Percentiles rank a stretch among this genome's conserved stretches.
Conservation (phyloP, 768 basidiomycete genomes). For the Filobasidium floriforme region DNA sequence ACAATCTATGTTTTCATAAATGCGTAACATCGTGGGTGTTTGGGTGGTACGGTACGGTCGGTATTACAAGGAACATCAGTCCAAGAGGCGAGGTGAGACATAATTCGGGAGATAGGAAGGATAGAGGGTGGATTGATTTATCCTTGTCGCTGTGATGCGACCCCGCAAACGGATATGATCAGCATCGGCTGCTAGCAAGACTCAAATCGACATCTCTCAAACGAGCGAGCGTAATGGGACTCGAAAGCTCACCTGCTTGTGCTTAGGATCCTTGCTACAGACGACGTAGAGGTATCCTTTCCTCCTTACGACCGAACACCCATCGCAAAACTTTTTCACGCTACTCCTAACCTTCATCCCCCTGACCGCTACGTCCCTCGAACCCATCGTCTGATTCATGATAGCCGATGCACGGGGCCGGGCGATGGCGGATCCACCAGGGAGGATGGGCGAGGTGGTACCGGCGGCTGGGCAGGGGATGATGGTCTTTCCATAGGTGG, state of each 20-base stretch:
- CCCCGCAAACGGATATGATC: too few relatives aligned
- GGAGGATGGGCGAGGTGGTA: constrained; percentile 7
- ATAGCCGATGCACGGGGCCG: neutral
- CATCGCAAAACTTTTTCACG: constrained; percentile 89
- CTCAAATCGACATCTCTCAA: too few relatives aligned
- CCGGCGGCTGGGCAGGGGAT: constrained; percentile 21
- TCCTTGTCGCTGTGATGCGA: too few relatives aligned
- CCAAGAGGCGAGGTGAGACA: too few relatives aligned
- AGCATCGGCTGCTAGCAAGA: too few relatives aligned
- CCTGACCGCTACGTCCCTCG: constrained; percentile 20
- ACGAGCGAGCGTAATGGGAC: too few relatives aligned
- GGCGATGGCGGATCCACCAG: neutral
- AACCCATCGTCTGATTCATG: constrained; percentile 5
- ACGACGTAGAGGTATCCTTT: constrained; percentile 88
- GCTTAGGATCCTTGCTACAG: constrained; percentile 89
- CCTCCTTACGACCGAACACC: constrained; percentile 72
- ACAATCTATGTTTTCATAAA: too few relatives aligned
- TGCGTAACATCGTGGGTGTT: too few relatives aligned
- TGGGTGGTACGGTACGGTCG: too few relatives aligned
- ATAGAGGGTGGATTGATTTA: too few relatives aligned
- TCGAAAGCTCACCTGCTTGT: constrained; percentile 60
- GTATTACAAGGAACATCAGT: too few relatives aligned
- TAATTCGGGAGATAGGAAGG: too few relatives aligned
- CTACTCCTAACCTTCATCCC: constrained; percentile 96
- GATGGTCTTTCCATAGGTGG: constrained; percentile 13